Conservation (phyloP, 2,329 filamentous ascomycete species). For the Bipolaris zeicola region DNA sequence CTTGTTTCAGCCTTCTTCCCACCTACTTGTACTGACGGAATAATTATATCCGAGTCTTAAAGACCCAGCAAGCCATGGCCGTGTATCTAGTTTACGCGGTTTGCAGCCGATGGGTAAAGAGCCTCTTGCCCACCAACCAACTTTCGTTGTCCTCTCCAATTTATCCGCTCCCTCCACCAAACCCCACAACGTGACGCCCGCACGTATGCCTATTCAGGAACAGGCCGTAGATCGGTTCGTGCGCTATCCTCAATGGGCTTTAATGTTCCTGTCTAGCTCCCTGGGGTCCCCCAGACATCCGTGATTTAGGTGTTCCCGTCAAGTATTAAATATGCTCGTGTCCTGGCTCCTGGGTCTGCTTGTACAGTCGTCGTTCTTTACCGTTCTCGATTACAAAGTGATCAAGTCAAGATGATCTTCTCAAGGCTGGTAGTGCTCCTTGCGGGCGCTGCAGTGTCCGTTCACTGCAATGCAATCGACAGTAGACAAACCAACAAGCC, state of each 20-base stretch:
- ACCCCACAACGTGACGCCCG: conserved; percentile 27
- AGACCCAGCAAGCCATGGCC: neutral
- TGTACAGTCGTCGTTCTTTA: neutral
- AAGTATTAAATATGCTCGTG: conserved; percentile 22
- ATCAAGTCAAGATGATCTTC: conserved; percentile 21
- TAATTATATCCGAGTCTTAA: conserved; percentile 11
- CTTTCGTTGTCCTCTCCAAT: conserved; percentile 29
- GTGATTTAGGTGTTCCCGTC: conserved; percentile 18
- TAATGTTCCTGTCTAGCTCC: conserved; percentile 28
- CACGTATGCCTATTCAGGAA: conserved; percentile 26
- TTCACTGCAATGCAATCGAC: conserved; percentile 9
- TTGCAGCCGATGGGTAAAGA: conserved; percentile 26
- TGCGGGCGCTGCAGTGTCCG: conserved; percentile 17
- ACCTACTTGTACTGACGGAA: conserved; percentile 4
- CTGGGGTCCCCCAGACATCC: conserved; percentile 21
- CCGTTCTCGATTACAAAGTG: neutral
- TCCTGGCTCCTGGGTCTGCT: neutral
- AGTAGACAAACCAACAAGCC: neutral
- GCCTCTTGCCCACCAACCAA: conserved; percentile 34
- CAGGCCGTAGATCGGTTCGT: conserved; percentile 16
- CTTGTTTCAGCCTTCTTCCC: neutral
- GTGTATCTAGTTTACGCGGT: conserved; percentile 15
- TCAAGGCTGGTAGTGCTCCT: conserved; percentile 21
- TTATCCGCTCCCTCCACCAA: conserved; percentile 40
- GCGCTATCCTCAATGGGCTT: conserved; percentile 12